Conservation (phyloP, 345 rosid genomes). For the Sonneratia caseolaris region DNA sequence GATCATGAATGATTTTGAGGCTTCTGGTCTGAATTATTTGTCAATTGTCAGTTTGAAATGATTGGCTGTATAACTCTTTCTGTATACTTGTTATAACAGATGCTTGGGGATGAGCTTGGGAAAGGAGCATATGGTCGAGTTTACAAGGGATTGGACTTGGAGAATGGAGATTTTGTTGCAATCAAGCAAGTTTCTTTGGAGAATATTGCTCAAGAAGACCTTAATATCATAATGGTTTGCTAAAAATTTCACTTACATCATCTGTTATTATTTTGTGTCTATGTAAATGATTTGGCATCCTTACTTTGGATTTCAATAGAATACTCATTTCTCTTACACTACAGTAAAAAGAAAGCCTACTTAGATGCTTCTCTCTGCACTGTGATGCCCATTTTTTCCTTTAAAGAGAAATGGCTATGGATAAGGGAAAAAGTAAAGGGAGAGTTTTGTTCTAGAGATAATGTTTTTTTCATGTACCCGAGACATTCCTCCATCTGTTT, state of each 20-base stretch:
- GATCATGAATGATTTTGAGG: too few species aligned
- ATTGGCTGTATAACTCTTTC: not conserved
- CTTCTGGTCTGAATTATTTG: not conserved
- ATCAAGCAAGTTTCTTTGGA: constrained; percentile 97
- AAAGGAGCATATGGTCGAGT: constrained; percentile 99
- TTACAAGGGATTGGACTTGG: constrained; percentile 97
- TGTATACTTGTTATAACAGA: constrained; percentile 28
- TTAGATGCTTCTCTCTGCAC: too few species aligned
- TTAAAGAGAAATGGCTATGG: too few species aligned
- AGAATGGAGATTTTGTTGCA: constrained; percentile 97
- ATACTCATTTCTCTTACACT: too few species aligned
- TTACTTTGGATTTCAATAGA: too few species aligned
- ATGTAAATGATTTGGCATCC: not conserved
- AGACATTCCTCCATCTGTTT: not conserved
- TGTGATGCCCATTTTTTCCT: too few species aligned
- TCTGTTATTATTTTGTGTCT: not conserved
- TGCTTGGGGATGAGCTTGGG: constrained; percentile 99
- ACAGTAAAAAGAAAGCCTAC: too few species aligned
- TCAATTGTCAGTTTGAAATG: not conserved
- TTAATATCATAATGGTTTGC: constrained; percentile 87
- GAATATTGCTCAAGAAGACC: constrained; percentile 97
- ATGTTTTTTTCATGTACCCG: not conserved
- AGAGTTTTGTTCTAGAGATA: not conserved
- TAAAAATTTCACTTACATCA: not conserved
- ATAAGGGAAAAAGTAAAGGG: not conserved